Percentiles rank a stretch among this genome's conserved stretches.
Conservation (phyloP, 257 asterid species). For the Scutellaria minor region DNA sequence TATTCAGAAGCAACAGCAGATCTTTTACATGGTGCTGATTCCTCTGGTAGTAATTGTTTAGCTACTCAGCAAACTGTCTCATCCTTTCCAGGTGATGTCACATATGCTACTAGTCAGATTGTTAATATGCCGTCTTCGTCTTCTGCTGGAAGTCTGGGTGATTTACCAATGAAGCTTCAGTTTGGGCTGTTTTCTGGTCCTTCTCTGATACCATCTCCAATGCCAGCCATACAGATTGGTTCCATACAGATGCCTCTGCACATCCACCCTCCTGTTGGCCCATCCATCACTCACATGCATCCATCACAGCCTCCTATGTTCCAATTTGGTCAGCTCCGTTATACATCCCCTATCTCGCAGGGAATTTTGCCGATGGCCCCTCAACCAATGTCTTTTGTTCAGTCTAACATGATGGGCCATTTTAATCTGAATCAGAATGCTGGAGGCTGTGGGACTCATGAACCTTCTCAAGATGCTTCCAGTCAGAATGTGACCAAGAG, state of each 20-base stretch:
- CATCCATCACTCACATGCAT: conserved; percentile 66
- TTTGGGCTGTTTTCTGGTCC: conserved; percentile 99
- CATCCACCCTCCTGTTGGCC: conserved; percentile 71
- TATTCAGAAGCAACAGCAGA: conserved; percentile 44
- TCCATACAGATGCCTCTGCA: conserved; percentile 98
- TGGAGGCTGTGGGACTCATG: conserved; percentile 49
- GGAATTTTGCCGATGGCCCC: conserved; percentile 66
- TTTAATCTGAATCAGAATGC: conserved; percentile 52
- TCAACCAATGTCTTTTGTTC: conserved; percentile 65
- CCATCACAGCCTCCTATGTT: conserved; percentile 78
- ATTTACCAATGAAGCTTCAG: conserved; percentile 78
- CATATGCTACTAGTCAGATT: conserved; percentile 48
- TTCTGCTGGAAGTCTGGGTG: conserved; percentile 53
- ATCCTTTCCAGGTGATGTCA: conserved; percentile 47
- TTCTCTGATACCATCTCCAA: conserved; percentile 85
- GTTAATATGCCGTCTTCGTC: conserved; percentile 44
- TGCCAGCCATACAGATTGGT: conserved; percentile 98
- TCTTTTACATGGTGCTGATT: conserved; percentile 44
- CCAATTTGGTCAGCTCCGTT: conserved; percentile 86
- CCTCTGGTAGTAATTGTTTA: conserved; percentile 40
- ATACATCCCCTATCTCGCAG: conserved; percentile 71
- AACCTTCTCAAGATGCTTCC: conserved; percentile 51
- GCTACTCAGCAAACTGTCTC: conserved; percentile 45
- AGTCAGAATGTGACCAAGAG: conserved; percentile 43
- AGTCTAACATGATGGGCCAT: conserved; percentile 59